These are phyloP conservation scores for Taxawa tesnikishii DNA, from an alignment of 2,329 filamentous ascomycete species.

Conservation along the genomic window DNA sequence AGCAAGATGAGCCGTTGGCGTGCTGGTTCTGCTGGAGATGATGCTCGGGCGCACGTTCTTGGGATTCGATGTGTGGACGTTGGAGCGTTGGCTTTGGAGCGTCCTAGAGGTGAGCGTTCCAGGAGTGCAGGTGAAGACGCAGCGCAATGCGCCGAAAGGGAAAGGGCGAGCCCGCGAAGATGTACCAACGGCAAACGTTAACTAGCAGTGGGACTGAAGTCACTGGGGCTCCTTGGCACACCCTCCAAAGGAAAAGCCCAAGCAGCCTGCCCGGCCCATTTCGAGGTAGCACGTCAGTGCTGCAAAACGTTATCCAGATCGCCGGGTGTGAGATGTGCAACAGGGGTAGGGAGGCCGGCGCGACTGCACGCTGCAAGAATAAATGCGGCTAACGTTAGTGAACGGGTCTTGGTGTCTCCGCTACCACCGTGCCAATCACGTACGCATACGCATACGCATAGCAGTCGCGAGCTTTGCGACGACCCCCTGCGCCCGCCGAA, in stretches of 20 bases:
- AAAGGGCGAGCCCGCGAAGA: background rate
- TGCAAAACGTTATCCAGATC: slow-evolving; percentile 21
- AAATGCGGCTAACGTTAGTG: background rate
- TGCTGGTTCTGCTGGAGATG: no score
- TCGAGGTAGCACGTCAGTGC: background rate
- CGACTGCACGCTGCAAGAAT: no score
- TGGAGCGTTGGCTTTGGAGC: no score
- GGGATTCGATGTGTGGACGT: no score
- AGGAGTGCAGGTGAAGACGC: background rate
- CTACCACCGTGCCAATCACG: background rate
- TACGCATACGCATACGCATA: no score
- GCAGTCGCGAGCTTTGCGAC: background rate
- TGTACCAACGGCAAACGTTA: background rate
- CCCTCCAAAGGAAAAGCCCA: no score
- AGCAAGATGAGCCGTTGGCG: no score
- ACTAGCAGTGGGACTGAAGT: background rate
- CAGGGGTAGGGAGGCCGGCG: slow-evolving; percentile 3
- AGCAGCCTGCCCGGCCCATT: no score
- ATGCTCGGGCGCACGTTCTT: no score
- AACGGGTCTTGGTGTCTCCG: background rate
- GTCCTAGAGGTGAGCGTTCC: no score
- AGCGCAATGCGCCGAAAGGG: background rate
- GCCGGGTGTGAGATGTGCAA: slow-evolving; percentile 18
- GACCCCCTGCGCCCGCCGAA: no score
- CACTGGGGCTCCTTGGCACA: background rate